Evolutionary conservation across 768 basidiomycete species (phyloP).

Genomic region (Chalciporus piperatus): DNA sequence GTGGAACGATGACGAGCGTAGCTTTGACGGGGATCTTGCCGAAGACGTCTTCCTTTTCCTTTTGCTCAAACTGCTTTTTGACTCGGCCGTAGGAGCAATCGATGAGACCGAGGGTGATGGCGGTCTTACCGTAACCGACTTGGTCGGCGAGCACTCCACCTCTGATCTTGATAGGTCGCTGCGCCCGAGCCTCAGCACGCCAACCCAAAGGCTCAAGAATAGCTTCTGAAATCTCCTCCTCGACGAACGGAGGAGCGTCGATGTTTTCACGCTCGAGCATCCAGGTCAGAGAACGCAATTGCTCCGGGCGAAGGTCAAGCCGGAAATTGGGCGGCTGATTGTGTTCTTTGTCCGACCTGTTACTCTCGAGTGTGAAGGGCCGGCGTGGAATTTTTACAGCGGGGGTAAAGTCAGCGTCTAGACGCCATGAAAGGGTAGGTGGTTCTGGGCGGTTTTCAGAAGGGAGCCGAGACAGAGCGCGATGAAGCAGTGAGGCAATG

Average conservation of each 20-base stretch:
- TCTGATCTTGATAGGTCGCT: slow-evolving; percentile 67
- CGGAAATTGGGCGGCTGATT: slow-evolving; percentile 77
- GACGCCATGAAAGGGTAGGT: slow-evolving; percentile 68
- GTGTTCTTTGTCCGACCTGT: slow-evolving; percentile 68
- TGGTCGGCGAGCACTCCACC: slow-evolving; percentile 95
- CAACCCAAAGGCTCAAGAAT: slow-evolving; percentile 83
- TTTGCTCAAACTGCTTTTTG: slow-evolving; percentile 54
- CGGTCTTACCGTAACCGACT: slow-evolving; percentile 97
- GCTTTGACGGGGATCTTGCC: slow-evolving; percentile 80
- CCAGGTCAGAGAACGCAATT: slow-evolving; percentile 88
- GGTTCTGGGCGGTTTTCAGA: slow-evolving; percentile 43
- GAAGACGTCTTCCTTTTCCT: slow-evolving; percentile 39
- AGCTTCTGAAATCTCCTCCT: slow-evolving; percentile 94
- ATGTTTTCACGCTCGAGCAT: slow-evolving; percentile 79
- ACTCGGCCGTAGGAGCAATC: slow-evolving; percentile 63
- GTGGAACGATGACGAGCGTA: slow-evolving; percentile 83
- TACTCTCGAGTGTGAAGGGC: slow-evolving; percentile 71
- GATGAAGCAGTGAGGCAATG: slow-evolving; percentile 81
- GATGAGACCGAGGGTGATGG: slow-evolving; percentile 87
- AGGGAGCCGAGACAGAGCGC: slow-evolving; percentile 79
- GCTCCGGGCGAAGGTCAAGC: slow-evolving; percentile 73
- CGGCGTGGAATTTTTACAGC: slow-evolving; percentile 55
- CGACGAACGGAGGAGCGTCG: slow-evolving; percentile 71
- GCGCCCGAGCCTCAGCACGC: slow-evolving; percentile 91
- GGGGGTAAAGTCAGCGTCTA: slow-evolving; percentile 76